phyloP scores from a whole-genome alignment of 441 rosid genomes.

The Aleurites moluccanus region DNA sequence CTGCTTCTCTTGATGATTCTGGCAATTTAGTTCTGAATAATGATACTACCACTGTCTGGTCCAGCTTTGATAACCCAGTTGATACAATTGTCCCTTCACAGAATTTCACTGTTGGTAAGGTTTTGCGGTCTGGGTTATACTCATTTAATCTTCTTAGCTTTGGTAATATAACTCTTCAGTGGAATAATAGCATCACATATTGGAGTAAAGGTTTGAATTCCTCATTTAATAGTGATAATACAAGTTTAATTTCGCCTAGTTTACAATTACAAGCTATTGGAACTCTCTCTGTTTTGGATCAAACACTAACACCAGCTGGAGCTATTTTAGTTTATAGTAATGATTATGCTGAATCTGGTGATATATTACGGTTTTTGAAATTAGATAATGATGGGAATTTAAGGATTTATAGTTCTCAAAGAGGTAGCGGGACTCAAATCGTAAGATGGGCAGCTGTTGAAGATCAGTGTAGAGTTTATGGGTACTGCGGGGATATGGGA shows the following conservation, averaged over 20 bases:
- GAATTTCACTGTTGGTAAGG: conserved; percentile 18
- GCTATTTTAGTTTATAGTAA: conserved; percentile 9
- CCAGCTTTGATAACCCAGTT: conserved; percentile 14
- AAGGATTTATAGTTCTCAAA: conserved; percentile 22
- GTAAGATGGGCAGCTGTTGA: conserved; percentile 24
- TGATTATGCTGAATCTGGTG: conserved; percentile 16
- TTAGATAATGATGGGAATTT: conserved; percentile 26
- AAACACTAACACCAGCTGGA: neutral
- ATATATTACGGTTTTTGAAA: conserved; percentile 18
- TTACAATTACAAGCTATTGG: conserved; percentile 3
- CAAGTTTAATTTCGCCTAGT: conserved; percentile 14
- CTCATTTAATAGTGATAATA: conserved; percentile 8
- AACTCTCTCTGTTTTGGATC: conserved; percentile 15
- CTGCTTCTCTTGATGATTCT: conserved; percentile 9
- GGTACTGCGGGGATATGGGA: conserved; percentile 20
- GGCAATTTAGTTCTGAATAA: conserved; percentile 18
- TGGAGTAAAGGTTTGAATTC: conserved; percentile 21
- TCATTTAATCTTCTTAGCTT: conserved; percentile 7
- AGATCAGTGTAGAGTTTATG: conserved; percentile 24
- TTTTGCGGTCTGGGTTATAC: conserved; percentile 12
- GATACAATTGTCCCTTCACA: conserved; percentile 16
- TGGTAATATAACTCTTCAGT: conserved; percentile 15
- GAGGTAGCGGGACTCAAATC: conserved; percentile 13
- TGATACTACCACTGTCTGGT: conserved; percentile 13
- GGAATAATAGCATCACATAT: conserved; percentile 15